Evolutionary conservation across 371 early-diverging fungal species (phyloP).

Genomic region (Phascolomyces articulosus): DNA sequence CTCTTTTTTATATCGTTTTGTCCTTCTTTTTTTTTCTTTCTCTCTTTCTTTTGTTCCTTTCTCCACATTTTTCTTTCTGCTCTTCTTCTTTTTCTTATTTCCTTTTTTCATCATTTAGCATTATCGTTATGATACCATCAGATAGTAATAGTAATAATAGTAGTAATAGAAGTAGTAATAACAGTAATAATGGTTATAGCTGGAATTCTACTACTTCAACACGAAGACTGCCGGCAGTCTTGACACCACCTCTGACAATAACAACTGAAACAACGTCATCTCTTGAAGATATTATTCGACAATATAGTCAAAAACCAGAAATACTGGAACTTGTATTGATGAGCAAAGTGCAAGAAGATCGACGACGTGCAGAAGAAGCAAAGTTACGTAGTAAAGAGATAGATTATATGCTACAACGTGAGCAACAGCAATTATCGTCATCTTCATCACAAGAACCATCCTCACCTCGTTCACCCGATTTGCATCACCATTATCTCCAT

Average conservation of each 20-base stretch:
- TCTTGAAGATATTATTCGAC: slow-evolving; percentile 41
- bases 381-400: slow-evolving; percentile 48
- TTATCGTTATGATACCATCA: not conserved
- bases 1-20: slow-evolving; percentile 3
- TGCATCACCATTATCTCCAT: not conserved
- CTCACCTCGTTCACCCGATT: not conserved
- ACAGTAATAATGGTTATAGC: not conserved
- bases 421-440: slow-evolving; percentile 9
- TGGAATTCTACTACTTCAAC: not conserved
- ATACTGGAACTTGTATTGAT: slow-evolving; percentile 51
- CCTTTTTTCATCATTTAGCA: not conserved
- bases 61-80: not conserved
- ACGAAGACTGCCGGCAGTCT: slow-evolving; percentile 1
- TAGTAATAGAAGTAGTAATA: not conserved
- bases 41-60: not conserved
- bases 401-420: slow-evolving; percentile 23
- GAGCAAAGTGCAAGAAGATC: slow-evolving; percentile 57
- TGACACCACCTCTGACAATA: not conserved
- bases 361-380: slow-evolving; percentile 55
- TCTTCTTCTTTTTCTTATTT: not conserved
- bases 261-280: slow-evolving; percentile 1
- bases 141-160: not conserved
- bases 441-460: not conserved
- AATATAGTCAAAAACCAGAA: slow-evolving; percentile 49
- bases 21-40: not conserved